Conservation (phyloP, 2,329 filamentous ascomycete genomes). For the Aspergillus sp. region DNA sequence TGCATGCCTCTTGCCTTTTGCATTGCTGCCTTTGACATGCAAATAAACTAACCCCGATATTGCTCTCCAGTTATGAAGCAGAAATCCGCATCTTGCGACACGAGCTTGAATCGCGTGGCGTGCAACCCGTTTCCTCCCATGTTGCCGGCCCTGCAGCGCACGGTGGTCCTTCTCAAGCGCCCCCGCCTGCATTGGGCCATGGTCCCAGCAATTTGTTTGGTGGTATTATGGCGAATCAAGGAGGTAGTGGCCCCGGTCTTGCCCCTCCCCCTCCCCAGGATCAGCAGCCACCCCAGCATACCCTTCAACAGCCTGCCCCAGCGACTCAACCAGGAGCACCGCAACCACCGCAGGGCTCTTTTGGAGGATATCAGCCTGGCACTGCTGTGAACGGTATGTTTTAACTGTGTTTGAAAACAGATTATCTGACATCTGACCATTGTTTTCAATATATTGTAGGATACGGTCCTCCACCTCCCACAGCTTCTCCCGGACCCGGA, state of each 20-base stretch:
- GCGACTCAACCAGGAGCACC: conserved; percentile 61
- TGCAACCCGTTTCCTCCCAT: conserved; percentile 64
- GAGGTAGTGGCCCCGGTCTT: conserved; percentile 80
- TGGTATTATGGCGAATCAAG: conserved; percentile 90
- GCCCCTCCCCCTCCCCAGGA: conserved; percentile 72
- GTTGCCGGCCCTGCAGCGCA: conserved; percentile 73
- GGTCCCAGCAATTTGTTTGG: conserved; percentile 89
- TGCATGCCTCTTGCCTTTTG: conserved; percentile 32
- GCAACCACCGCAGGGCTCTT: conserved; percentile 68
- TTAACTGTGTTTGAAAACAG: conserved; percentile 22
- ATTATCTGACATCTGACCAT: conserved; percentile 51
- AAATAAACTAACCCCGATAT: neutral
- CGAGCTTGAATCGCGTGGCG: conserved; percentile 75
- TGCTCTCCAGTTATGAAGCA: conserved; percentile 75
- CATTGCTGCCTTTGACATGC: neutral
- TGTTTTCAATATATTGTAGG: conserved; percentile 45
- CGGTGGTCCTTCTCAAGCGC: conserved; percentile 77
- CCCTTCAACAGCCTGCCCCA: conserved; percentile 59
- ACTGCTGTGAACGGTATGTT: conserved; percentile 62
- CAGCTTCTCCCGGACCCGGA: conserved; percentile 80
- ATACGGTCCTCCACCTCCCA: conserved; percentile 78
- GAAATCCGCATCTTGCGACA: conserved; percentile 82
- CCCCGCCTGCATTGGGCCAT: conserved; percentile 81
- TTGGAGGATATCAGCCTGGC: conserved; percentile 68
- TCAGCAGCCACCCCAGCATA: conserved; percentile 59